Percentiles rank a stretch among this genome's conserved stretches.
Evolutionary conservation across 2,329 filamentous ascomycete genomes (phyloP).

Genomic region (Botrytis galanthina): DNA sequence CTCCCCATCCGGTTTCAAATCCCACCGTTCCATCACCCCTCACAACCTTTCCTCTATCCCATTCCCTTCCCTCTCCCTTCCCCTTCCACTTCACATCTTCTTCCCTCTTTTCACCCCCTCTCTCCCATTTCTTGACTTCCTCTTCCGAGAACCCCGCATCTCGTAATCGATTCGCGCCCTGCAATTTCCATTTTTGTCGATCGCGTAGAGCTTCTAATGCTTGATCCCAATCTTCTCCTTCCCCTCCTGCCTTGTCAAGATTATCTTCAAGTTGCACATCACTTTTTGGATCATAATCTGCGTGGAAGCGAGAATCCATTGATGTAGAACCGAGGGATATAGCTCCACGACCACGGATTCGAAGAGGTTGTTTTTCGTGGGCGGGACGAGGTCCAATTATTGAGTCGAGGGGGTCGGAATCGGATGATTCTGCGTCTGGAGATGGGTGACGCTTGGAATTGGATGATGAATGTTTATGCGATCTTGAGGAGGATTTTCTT

Average conservation of each 20-base stretch:
- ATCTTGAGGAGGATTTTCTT: background rate
- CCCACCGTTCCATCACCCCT: conserved; percentile 52
- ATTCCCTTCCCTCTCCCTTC: conserved; percentile 51
- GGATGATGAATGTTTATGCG: conserved; percentile 20
- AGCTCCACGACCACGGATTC: conserved; percentile 69
- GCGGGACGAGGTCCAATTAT: conserved; percentile 72
- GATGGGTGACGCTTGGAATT: background rate
- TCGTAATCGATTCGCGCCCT: conserved; percentile 72
- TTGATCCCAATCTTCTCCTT: conserved; percentile 68
- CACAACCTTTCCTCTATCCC: conserved; percentile 63
- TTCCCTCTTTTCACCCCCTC: conserved; percentile 56
- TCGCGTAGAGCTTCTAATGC: conserved; percentile 76
- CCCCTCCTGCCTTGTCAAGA: conserved; percentile 43
- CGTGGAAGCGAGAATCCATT: conserved; percentile 77
- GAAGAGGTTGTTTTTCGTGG: conserved; percentile 39
- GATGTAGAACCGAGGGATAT: conserved; percentile 50
- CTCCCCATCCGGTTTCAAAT: conserved; percentile 33
- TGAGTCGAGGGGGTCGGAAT: conserved; percentile 72
- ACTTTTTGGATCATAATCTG: conserved; percentile 57
- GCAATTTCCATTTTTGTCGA: conserved; percentile 72
- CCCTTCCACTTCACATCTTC: conserved; percentile 70
- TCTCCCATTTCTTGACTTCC: conserved; percentile 71
- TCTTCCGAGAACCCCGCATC: conserved; percentile 76
- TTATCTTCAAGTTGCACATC: conserved; percentile 52
- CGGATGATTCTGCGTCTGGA: conserved; percentile 37